Evolutionary conservation across 1,284 basidiomycete genomes (phyloP), one percentile per base, ranked within the genome.

Genomic region (Heterobasidion occidentale): DNA sequence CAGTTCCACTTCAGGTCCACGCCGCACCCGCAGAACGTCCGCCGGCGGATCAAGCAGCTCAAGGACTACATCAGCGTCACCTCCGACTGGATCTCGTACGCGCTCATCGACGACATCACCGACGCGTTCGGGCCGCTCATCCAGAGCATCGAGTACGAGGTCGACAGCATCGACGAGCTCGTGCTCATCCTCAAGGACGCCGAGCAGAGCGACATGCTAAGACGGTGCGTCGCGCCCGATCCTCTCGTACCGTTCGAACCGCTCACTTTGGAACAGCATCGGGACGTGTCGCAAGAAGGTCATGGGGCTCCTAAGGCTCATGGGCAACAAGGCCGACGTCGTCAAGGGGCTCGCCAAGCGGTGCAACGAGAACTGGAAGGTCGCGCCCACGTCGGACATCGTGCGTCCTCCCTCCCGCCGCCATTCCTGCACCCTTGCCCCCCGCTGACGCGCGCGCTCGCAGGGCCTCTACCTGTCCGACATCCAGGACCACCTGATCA

Each of bases 311-410:
- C 72, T 99, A 53, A 74, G 90, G 62, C 75, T 99, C 54, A 98
- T 99, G 96, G 97, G 97, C 44, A 98, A 97, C 75, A 99, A 99
- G 77, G 97, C 97, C 50, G 97, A 99, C 68, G 97, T 99, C 59
- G 97, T 99, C 61, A 99, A 99, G 70, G 97, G 97, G 15, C 77
- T 99, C 42, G 95, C 96, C 36, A 99, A 99, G 74, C 81, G 96
- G 61, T 96, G 95, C 68, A 99, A 99, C 69, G 97, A 99, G 74
- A 97, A 99, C 68, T 99, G 97, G 97, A 86, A 91, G 56, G 91
- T 99, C 9, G 96, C 97, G 14, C 97, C 97, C 0, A 98, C 97
- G 61, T 92, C 92, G 9, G 96, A 99, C 70, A 99, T 99, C 61
- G 95, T 92, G 61, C 64, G 87, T 74, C 15, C 35, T 35, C 55